phyloP scores from a whole-genome alignment of 345 rosid species.

The Aegle marmelos region DNA sequence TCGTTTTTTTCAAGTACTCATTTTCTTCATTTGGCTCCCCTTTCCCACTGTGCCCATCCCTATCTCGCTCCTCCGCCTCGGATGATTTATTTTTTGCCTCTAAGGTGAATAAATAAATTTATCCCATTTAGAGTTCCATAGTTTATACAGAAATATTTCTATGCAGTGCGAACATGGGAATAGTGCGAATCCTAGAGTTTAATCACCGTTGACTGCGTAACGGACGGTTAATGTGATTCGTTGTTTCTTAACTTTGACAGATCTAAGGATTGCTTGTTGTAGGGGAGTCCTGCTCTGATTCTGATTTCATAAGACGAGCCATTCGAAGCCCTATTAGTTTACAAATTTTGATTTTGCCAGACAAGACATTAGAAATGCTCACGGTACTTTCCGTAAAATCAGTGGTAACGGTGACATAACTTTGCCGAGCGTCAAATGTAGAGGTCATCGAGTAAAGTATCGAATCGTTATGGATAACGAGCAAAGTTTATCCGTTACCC shows the following conservation, averaged over 20 bases:
- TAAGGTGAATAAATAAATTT: neutral
- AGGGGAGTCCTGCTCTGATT: neutral
- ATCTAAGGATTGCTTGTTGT: neutral
- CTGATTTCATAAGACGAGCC: neutral
- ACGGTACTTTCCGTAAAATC: neutral
- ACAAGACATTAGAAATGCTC: neutral
- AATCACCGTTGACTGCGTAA: neutral
- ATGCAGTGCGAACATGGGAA: neutral
- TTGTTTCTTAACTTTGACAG: neutral
- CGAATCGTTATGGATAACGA: slow-evolving; percentile 15
- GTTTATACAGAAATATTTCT: neutral
- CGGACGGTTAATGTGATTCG: slow-evolving; percentile 3
- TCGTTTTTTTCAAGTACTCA: slow-evolving; percentile 1
- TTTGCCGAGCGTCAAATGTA: neutral
- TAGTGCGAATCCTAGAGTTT: neutral
- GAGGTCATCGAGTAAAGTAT: neutral
- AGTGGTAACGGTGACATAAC: neutral
- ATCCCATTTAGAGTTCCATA: slow-evolving; percentile 3
- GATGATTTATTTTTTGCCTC: neutral
- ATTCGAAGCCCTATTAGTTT: neutral
- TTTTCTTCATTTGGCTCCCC: neutral
- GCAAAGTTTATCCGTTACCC: neutral
- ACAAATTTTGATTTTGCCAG: neutral
- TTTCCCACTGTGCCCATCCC: neutral
- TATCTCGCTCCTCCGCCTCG: neutral